Evolutionary conservation across 2,329 filamentous ascomycete genomes (phyloP), one percentile per base, ranked within the genome.

Genomic region (Phymatotrichopsis omnivora): DNA sequence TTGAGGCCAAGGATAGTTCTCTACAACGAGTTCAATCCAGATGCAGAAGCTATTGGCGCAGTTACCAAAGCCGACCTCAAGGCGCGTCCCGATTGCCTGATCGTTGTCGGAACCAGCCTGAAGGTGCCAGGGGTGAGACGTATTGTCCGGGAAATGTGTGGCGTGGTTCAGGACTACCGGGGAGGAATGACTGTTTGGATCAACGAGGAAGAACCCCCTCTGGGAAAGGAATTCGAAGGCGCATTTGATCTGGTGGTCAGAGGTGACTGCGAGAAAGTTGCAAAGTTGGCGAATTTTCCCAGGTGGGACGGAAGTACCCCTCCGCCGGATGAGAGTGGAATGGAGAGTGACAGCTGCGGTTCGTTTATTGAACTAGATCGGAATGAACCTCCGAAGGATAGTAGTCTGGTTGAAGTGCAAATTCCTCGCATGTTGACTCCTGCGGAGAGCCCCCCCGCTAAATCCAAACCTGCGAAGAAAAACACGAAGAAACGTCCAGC

Each of bases 21-120:
- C 7, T 98, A 98, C 68, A 95, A 96, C 62, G 91, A 98, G 63
- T 82, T 85, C 62, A 95, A 96, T 61, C 91, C 91, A 0, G 91
- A 98, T 55, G 85, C 91, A 56, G 89, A 95, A 57, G 89, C 91
- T 11, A 98, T 98, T 62, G 87, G 89, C 32, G 84, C 84, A 17
- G 87, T 94, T 30, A 85, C 87, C 40, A 78, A 78, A 54, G 80
- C 87, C 4, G 91, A 98, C 62, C 68, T 96, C 47, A 82, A 85
- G 50, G 75, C 80, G 31, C 75, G 86, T 28, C 89, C 91, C 0
- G 91, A 96, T 62, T 87, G 87, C 14, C 75, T 98, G 20, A 78
- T 98, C 56, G 91, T 98, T 22, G 91, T 94, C 7, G 91, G 91
- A 41, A 98, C 91, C 2, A 95, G 85, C 47, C 68, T 98, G 57